These are phyloP conservation scores for Eudorina sp. DNA, from an alignment of 139 green algal genomes.

Conservation along the genomic window DNA sequence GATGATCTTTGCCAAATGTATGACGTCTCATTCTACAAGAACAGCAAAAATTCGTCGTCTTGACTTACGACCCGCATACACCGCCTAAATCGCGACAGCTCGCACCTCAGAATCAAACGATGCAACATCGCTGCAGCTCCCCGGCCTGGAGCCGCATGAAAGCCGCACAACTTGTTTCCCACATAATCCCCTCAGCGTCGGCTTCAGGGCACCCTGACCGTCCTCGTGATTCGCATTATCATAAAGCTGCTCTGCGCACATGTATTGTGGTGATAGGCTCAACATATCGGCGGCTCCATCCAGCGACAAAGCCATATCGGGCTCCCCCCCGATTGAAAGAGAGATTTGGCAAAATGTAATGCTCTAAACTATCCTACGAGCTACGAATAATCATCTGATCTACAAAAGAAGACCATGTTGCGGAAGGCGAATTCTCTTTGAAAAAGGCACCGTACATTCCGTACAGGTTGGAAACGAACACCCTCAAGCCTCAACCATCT, in stretches of 20 bases:
- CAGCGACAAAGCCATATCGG: constrained; percentile 1
- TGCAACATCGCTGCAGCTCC: constrained; percentile 11
- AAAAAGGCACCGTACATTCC: no score
- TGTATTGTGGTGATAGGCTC: not conserved
- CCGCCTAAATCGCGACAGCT: not conserved
- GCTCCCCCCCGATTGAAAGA: not conserved
- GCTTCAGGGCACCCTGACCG: not conserved
- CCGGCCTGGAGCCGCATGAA: not conserved
- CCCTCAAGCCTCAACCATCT: no score
- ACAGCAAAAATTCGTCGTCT: not conserved
- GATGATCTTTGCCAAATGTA: not conserved
- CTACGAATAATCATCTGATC: not conserved
- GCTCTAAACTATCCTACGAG: not conserved
- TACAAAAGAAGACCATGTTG: no score
- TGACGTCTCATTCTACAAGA: not conserved
- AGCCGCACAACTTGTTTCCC: not conserved
- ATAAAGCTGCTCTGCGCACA: not conserved
- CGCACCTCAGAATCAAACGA: constrained; percentile 42
- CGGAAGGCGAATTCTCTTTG: no score
- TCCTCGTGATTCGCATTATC: not conserved
- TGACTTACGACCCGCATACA: not conserved
- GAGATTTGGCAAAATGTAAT: no score
- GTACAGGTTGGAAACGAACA: no score
- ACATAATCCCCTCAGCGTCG: not conserved
- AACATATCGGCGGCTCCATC: not conserved